Conservation (phyloP, 2,329 filamentous ascomycete species). For the Penicillium olsonii region DNA sequence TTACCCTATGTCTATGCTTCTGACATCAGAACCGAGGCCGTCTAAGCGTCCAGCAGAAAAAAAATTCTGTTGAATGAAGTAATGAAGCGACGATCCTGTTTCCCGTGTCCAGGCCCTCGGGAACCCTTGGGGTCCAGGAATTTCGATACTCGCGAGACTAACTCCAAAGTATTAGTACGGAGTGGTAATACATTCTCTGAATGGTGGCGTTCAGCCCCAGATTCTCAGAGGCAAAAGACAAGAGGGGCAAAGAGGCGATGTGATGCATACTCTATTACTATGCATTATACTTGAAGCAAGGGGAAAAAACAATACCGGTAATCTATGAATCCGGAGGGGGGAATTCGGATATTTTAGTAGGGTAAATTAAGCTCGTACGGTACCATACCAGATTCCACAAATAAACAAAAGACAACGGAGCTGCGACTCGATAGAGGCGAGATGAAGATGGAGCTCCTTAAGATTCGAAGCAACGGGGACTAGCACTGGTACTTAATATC, state of each 20-base stretch:
- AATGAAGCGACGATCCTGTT: constrained; percentile 8
- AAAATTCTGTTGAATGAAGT: constrained; percentile 3
- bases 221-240: constrained; percentile 9
- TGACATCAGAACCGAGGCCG: constrained; percentile 1
- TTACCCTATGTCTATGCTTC: background rate
- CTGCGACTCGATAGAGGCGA: no score
- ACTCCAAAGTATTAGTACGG: no score
- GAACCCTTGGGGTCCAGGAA: constrained; percentile 4
- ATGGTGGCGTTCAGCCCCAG: constrained; percentile 24
- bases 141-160: no score
- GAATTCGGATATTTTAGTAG: background rate
- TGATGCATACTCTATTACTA: background rate
- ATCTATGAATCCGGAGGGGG: background rate
- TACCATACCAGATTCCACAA: background rate
- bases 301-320: background rate
- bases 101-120: constrained; percentile 19
- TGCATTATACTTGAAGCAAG: constrained; percentile 4
- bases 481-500: background rate
- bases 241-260: constrained; percentile 3
- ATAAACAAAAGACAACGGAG: no score
- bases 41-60: background rate
- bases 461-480: no score
- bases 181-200: no score
- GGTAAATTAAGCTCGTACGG: background rate
- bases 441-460: no score